Conservation (phyloP, 2,329 filamentous ascomycete species). For the Phyllosticta citribraziliensis region DNA sequence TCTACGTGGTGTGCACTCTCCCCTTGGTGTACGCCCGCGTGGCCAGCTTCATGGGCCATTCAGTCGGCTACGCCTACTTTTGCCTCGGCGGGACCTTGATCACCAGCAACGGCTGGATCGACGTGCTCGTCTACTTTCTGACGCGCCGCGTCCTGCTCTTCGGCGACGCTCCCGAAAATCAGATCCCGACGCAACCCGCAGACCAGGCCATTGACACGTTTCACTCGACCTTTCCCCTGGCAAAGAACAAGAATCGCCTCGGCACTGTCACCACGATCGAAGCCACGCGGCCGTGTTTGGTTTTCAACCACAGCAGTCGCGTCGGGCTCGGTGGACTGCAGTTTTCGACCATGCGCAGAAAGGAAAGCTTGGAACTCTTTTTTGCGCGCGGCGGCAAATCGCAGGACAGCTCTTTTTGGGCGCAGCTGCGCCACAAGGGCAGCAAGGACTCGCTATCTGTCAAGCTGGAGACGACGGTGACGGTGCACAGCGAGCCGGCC, state of each 20-base stretch:
- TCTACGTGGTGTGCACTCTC: conserved; percentile 60
- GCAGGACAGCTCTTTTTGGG: neutral
- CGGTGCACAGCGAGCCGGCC: conserved; percentile 15
- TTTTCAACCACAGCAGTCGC: conserved; percentile 15
- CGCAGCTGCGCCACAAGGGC: neutral
- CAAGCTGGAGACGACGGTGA: conserved; percentile 35
- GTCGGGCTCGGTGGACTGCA: conserved; percentile 13
- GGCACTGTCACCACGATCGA: conserved; percentile 38
- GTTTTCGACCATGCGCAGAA: neutral
- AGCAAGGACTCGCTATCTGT: conserved; percentile 15
- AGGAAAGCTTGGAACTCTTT: conserved; percentile 1
- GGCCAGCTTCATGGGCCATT: conserved; percentile 47
- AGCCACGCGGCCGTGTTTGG: conserved; percentile 12
- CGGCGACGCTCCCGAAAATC: conserved; percentile 34
- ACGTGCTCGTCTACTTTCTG: conserved; percentile 48
- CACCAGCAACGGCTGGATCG: conserved; percentile 49
- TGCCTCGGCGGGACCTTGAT: conserved; percentile 47
- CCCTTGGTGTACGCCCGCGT: conserved; percentile 57
- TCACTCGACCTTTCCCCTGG: conserved; percentile 15
- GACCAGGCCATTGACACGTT: conserved; percentile 28
- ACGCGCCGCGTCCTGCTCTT: conserved; percentile 47
- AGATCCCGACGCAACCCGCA: conserved; percentile 14
- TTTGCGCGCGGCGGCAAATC: neutral
- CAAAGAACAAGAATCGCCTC: conserved; percentile 27
- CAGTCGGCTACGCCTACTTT: conserved; percentile 35